A percentile compares a stretch with the other conserved stretches of the same genome.
These are phyloP conservation scores for Stemphylium vesicarium DNA, from an alignment of 2,329 filamentous ascomycete genomes.

Conservation along the genomic window DNA sequence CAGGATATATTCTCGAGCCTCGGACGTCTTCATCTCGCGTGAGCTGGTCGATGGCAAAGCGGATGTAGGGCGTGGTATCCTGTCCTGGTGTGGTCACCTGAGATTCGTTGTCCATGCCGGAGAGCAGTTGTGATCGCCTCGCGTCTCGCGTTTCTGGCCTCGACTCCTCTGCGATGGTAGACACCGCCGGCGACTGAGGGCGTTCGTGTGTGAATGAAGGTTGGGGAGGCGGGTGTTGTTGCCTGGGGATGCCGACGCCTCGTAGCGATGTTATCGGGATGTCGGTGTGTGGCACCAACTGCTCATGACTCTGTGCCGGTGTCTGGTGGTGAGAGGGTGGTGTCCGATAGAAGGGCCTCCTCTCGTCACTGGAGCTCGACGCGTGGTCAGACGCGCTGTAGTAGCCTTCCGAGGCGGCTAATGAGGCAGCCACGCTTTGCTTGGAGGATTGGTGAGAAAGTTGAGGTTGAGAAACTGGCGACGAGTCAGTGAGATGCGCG, in stretches of 20 bases:
- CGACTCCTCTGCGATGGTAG: slow-evolving; percentile 42
- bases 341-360: slow-evolving; percentile 39
- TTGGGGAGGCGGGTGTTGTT: slow-evolving; percentile 24
- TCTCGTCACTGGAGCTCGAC: slow-evolving; percentile 47
- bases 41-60: slow-evolving; percentile 86
- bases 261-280: slow-evolving; percentile 41
- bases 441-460: slow-evolving; percentile 51
- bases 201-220: slow-evolving; percentile 22
- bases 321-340: slow-evolving; percentile 45
- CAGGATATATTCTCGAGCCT: slow-evolving; percentile 59
- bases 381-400: slow-evolving; percentile 54
- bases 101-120: slow-evolving; percentile 43
- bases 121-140: slow-evolving; percentile 25
- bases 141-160: slow-evolving; percentile 34
- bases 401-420: slow-evolving; percentile 59
- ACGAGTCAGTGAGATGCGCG: slow-evolving; percentile 20
- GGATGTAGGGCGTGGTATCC: slow-evolving; percentile 86
- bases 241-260: slow-evolving; percentile 42
- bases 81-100: slow-evolving; percentile 65
- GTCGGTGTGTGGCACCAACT: slow-evolving; percentile 35
- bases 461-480: slow-evolving; percentile 49
- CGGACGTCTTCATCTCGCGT: slow-evolving; percentile 73
- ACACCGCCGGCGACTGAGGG: slow-evolving; percentile 36
- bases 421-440: slow-evolving; percentile 56
- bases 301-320: slow-evolving; percentile 48